These are phyloP conservation scores for Ganoderma leucocontextum DNA, from an alignment of 1,284 basidiomycete species.

Conservation along the genomic window DNA sequence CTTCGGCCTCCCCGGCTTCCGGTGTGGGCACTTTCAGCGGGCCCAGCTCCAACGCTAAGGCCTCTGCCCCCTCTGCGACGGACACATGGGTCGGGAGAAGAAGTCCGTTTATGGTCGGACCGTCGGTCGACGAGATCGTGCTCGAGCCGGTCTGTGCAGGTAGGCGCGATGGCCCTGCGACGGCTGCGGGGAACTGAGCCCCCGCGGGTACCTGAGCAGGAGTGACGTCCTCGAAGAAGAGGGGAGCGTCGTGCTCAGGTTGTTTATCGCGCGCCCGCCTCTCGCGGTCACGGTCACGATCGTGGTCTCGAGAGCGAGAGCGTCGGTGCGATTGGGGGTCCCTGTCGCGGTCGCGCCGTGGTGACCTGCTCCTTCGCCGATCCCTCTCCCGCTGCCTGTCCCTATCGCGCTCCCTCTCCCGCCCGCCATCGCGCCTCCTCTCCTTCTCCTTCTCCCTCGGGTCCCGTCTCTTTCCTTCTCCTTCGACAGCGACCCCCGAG, in stretches of 20 bases:
- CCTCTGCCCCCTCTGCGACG: constrained; percentile 48
- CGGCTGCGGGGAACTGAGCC: constrained; percentile 7
- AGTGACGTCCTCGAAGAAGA: constrained; percentile 64
- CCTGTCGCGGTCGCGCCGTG: constrained; percentile 17
- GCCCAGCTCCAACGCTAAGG: constrained; percentile 46
- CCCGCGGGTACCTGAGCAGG: constrained; percentile 45
- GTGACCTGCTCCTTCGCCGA: constrained; percentile 25
- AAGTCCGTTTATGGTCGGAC: constrained; percentile 42
- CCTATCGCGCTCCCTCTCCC: constrained; percentile 5
- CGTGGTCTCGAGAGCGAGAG: constrained; percentile 30
- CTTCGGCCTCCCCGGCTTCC: constrained; percentile 54
- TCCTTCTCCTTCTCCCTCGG: constrained; percentile 13
- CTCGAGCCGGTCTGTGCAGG: constrained; percentile 2
- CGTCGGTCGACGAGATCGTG: not conserved
- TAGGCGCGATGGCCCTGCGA: constrained; percentile 16
- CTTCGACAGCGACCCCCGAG: not conserved
- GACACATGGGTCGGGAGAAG: constrained; percentile 73
- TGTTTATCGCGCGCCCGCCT: constrained; percentile 20
- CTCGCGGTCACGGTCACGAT: constrained; percentile 18
- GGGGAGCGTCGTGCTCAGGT: constrained; percentile 6
- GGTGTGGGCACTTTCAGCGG: constrained; percentile 53
- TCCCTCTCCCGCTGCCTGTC: constrained; percentile 13
- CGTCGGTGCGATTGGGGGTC: constrained; percentile 8
- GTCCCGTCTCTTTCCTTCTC: constrained; percentile 7
- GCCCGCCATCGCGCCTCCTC: not conserved